Conservation (phyloP, 805 yeast species). For the Cyberlindnera bimundalis region DNA sequence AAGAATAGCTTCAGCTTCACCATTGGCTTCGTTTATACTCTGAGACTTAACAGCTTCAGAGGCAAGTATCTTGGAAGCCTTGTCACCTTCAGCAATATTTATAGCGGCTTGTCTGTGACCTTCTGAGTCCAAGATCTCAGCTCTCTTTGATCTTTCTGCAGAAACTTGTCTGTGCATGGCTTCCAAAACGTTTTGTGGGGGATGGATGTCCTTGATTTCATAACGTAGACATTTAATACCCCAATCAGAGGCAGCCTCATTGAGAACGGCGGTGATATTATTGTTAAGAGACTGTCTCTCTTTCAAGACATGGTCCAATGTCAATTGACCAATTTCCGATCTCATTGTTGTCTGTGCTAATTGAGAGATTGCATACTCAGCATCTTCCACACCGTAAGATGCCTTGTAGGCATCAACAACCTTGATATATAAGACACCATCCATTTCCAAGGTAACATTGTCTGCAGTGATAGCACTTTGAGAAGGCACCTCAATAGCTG, state of each 20-base stretch:
- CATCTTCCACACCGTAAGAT: conserved; percentile 83
- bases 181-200: conserved; percentile 78
- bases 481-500: conserved; percentile 80
- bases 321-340: conserved; percentile 79
- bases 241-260: conserved; percentile 84
- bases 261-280: conserved; percentile 73
- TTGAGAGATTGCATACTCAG: conserved; percentile 80
- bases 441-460: conserved; percentile 80
- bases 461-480: conserved; percentile 86
- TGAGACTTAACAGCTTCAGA: conserved; percentile 68
- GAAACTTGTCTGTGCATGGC: conserved; percentile 91
- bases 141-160: conserved; percentile 83
- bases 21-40: conserved; percentile 63
- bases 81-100: conserved; percentile 82
- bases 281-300: conserved; percentile 71
- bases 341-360: conserved; percentile 91
- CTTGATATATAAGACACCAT: conserved; percentile 75
- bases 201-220: conserved; percentile 85
- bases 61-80: conserved; percentile 64
- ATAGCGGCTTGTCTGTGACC: conserved; percentile 78
- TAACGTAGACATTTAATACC: conserved; percentile 81
- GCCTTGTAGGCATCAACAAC: conserved; percentile 84
- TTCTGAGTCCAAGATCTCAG: conserved; percentile 83
- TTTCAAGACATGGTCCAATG: conserved; percentile 71
- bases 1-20: conserved; percentile 68